Evolutionary conservation across 352 stramenopile genomes (phyloP).

Genomic region (Globisporangium nunn): DNA sequence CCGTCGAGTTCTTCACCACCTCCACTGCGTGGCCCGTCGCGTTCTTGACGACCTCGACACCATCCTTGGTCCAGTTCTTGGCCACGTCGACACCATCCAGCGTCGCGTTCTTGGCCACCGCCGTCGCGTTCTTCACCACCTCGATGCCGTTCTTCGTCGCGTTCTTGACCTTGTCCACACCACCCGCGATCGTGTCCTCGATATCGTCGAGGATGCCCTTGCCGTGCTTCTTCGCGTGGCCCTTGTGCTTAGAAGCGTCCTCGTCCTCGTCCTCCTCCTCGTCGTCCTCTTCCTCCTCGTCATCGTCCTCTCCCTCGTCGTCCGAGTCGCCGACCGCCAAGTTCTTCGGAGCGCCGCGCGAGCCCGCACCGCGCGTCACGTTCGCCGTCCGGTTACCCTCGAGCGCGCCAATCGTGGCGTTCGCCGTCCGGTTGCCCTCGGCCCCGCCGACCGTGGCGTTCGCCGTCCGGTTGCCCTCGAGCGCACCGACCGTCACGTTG

Average conservation of each 20-base stretch:
- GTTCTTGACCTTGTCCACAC: slow-evolving; percentile 3
- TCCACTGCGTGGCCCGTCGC: slow-evolving; percentile 3
- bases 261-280: background rate
- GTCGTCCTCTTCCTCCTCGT: slow-evolving; percentile 17
- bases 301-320: slow-evolving; percentile 10
- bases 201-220: slow-evolving; percentile 12
- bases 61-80: slow-evolving; percentile 5
- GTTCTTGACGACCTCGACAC: slow-evolving; percentile 5
- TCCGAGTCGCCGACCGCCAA: background rate
- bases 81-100: background rate
- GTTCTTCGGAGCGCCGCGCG: background rate
- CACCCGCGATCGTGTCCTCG: background rate
- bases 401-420: slow-evolving; percentile 11
- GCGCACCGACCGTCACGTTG: slow-evolving; percentile 13
- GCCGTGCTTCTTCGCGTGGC: slow-evolving; percentile 5
- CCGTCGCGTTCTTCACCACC: background rate
- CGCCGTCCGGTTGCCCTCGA: background rate
- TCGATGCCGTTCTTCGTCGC: slow-evolving; percentile 1
- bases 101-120: slow-evolving; percentile 1
- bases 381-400: slow-evolving; percentile 1
- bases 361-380: background rate
- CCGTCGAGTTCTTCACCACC: slow-evolving; percentile 7
- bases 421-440: slow-evolving; percentile 5
- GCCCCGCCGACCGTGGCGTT: background rate
- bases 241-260: slow-evolving; percentile 5